phyloP scores from a whole-genome alignment of 2,329 filamentous ascomycete species.

The Alternaria sp. region DNA sequence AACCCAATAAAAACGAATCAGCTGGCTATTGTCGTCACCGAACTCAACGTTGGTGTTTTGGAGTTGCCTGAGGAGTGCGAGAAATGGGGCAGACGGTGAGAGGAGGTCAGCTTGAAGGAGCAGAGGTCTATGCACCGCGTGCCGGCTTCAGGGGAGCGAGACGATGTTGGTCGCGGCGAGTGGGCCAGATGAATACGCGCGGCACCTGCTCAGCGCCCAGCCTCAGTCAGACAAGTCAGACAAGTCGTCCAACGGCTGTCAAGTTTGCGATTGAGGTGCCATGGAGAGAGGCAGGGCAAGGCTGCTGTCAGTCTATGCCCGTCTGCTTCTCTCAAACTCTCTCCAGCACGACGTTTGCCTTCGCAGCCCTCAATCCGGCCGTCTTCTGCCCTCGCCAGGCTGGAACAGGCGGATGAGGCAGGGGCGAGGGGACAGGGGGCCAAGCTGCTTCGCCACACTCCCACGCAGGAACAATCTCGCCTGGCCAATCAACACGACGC shows the following conservation, averaged over 20 bases:
- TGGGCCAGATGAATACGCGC: constrained; percentile 37
- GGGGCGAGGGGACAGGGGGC: constrained; percentile 15
- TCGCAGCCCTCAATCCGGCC: constrained; percentile 22
- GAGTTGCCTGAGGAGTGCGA: constrained; percentile 38
- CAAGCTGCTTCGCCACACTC: constrained; percentile 36
- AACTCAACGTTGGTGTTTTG: constrained; percentile 24
- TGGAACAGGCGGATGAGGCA: constrained; percentile 26
- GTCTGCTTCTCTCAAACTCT: constrained; percentile 1
- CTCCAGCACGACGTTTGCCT: constrained; percentile 12
- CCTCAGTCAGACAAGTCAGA: constrained; percentile 12
- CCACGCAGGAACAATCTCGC: constrained; percentile 30
- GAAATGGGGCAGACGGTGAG: constrained; percentile 28
- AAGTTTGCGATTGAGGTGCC: not conserved
- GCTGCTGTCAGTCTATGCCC: not conserved
- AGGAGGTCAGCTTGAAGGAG: constrained; percentile 33
- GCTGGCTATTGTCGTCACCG: constrained; percentile 31
- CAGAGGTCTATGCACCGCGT: constrained; percentile 30
- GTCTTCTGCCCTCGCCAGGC: constrained; percentile 3
- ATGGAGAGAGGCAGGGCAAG: not conserved
- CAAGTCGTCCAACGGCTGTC: constrained; percentile 16
- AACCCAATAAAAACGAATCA: constrained; percentile 21
- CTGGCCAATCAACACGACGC: constrained; percentile 16
- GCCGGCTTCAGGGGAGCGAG: constrained; percentile 43
- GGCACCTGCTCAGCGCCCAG: constrained; percentile 29
- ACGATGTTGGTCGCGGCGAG: constrained; percentile 37